phyloP scores from a whole-genome alignment of 768 basidiomycete species.

The Harrya chromipes region DNA sequence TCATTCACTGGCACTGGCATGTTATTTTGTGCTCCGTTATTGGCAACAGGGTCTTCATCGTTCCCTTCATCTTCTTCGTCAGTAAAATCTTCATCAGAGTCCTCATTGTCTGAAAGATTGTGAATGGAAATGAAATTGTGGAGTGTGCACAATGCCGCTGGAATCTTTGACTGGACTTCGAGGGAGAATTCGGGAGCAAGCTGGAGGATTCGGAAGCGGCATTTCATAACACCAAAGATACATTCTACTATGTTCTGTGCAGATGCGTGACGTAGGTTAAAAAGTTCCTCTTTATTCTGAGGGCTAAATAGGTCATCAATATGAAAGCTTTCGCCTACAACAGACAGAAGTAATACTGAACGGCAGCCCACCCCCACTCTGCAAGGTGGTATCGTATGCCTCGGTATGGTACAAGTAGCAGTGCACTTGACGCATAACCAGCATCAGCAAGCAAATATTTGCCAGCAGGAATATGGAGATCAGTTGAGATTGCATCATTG shows the following conservation, averaged over 20 bases:
- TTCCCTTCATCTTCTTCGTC: no score
- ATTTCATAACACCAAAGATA: constrained; percentile 11
- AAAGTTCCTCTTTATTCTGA: constrained; percentile 16
- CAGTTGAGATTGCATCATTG: background rate
- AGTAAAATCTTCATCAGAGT: no score
- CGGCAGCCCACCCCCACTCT: constrained; percentile 25
- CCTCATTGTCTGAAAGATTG: no score
- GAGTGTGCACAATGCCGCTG: no score
- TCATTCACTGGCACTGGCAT: no score
- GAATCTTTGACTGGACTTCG: no score
- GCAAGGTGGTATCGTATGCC: constrained; percentile 32
- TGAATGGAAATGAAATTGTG: no score
- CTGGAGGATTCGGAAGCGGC: constrained; percentile 14
- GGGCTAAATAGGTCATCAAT: constrained; percentile 8
- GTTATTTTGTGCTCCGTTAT: no score
- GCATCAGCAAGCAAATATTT: background rate
- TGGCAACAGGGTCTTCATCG: no score
- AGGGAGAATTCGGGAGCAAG: constrained; percentile 2
- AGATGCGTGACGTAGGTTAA: constrained; percentile 26
- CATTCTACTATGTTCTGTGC: background rate
- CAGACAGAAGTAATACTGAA: background rate
- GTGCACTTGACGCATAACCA: background rate
- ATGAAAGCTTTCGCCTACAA: no score
- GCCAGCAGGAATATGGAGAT: background rate
- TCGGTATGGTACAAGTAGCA: background rate